These are phyloP conservation scores for Hirsutella rhossiliensis DNA, from an alignment of 2,329 filamentous ascomycete species.

Conservation along the genomic window DNA sequence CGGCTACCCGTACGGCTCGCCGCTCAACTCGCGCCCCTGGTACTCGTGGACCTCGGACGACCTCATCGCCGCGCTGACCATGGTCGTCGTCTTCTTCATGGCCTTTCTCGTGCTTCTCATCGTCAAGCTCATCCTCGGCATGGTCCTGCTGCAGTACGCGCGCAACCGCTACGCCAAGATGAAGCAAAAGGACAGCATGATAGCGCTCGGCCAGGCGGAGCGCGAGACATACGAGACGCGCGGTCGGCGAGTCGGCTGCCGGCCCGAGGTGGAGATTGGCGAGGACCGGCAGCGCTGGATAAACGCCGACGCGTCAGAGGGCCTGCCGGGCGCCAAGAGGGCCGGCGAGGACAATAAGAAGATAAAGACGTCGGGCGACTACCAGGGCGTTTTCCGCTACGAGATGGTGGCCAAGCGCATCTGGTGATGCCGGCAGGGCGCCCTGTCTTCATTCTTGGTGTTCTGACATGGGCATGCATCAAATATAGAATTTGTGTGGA, in stretches of 20 bases:
- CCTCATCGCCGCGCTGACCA: conserved; percentile 63
- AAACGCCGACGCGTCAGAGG: conserved; percentile 73
- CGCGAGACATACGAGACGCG: conserved; percentile 51
- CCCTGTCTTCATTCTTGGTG: not conserved
- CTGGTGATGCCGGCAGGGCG: conserved; percentile 45
- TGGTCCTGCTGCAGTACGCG: conserved; percentile 70
- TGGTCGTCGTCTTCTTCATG: conserved; percentile 75
- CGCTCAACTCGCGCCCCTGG: conserved; percentile 29
- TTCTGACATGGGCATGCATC: not conserved
- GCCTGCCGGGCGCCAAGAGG: conserved; percentile 25
- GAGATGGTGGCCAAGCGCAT: conserved; percentile 96
- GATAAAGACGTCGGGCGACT: conserved; percentile 32
- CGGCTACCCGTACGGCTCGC: conserved; percentile 35
- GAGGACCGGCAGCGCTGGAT: conserved; percentile 81
- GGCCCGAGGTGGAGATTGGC: conserved; percentile 75
- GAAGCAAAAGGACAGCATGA: conserved; percentile 53
- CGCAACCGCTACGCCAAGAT: conserved; percentile 70
- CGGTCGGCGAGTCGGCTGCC: conserved; percentile 67
- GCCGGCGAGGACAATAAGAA: conserved; percentile 31
- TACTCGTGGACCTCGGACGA: conserved; percentile 57
- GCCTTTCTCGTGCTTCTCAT: conserved; percentile 77
- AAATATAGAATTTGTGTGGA: no score
- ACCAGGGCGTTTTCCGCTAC: conserved; percentile 66
- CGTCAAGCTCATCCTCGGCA: conserved; percentile 76
- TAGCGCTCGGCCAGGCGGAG: conserved; percentile 33